Percentiles rank a stretch among this genome's conserved stretches.
Conservation (phyloP, 106 monocot genomes). For the Dioscorea alata region DNA sequence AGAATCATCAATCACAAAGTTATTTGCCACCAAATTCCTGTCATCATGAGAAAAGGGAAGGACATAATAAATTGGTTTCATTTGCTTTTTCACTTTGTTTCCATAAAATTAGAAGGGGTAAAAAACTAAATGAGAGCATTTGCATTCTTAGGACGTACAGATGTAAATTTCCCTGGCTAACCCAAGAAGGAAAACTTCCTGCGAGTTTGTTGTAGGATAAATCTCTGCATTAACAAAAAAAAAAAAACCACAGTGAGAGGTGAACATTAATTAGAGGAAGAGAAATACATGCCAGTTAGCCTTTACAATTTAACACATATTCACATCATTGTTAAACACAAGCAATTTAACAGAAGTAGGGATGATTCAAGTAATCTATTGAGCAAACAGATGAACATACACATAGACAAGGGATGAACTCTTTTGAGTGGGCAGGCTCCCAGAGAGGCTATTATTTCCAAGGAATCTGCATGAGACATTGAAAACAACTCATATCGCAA, state of each 20-base stretch:
- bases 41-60: background rate
- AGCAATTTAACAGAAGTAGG: no score
- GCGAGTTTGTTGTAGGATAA: conserved; percentile 87
- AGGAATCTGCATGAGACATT: conserved; percentile 49
- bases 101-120: no score
- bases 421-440: conserved; percentile 52
- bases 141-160: conserved; percentile 38
- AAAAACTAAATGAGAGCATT: no score
- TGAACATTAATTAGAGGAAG: background rate
- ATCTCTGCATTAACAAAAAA: conserved; percentile 53
- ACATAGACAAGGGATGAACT: conserved; percentile 52
- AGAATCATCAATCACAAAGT: conserved; percentile 63
- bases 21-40: conserved; percentile 81
- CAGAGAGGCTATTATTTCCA: conserved; percentile 77
- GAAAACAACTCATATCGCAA: background rate
- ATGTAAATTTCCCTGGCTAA: conserved; percentile 29
- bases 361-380: no score
- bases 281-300: background rate
- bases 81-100: background rate
- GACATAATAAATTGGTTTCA: background rate
- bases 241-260: background rate
- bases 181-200: conserved; percentile 86
- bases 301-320: background rate
- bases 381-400: conserved; percentile 22
- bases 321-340: no score